phyloP scores from a whole-genome alignment of 805 yeast species.

The Saccharomycopsis lassenensis region DNA sequence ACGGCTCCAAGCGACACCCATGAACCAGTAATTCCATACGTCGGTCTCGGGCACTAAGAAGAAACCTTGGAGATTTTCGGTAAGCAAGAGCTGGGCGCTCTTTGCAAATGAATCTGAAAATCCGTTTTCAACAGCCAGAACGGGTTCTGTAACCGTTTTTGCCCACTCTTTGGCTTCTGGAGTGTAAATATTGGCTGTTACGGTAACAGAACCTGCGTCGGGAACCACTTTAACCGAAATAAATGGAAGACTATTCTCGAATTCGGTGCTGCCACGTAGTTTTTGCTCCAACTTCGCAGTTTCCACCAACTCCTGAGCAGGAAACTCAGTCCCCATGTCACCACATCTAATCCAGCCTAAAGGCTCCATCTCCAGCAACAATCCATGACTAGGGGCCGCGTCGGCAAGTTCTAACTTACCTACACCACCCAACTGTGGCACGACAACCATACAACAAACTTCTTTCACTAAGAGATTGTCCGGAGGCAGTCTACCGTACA shows the following conservation, averaged over 20 bases:
- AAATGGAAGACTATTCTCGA: conserved; percentile 58
- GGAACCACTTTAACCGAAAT: too few species aligned
- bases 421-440: conserved; percentile 79
- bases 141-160: conserved; percentile 39
- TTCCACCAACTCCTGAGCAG: too few species aligned
- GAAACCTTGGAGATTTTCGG: conserved; percentile 69
- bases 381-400: conserved; percentile 30
- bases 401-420: conserved; percentile 54
- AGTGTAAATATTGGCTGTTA: conserved; percentile 52
- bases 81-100: conserved; percentile 57
- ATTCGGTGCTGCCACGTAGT: conserved; percentile 32
- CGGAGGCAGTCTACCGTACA: conserved; percentile 70
- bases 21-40: conserved; percentile 85
- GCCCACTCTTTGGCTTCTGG: conserved; percentile 79
- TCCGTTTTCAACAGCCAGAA: conserved; percentile 53
- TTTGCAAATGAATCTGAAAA: conserved; percentile 49
- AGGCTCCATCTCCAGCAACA: conserved; percentile 52
- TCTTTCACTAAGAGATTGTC: conserved; percentile 72
- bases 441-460: conserved; percentile 58
- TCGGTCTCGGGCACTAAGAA: conserved; percentile 78
- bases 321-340: too few species aligned
- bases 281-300: too few species aligned
- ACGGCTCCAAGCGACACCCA: conserved; percentile 74
- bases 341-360: conserved; percentile 96
- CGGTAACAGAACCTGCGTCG: conserved; percentile 75